Percentiles rank a stretch among this genome's conserved stretches.
These are phyloP conservation scores for Lablab purpureus DNA, from an alignment of 306 rosid species.

Conservation along the genomic window DNA sequence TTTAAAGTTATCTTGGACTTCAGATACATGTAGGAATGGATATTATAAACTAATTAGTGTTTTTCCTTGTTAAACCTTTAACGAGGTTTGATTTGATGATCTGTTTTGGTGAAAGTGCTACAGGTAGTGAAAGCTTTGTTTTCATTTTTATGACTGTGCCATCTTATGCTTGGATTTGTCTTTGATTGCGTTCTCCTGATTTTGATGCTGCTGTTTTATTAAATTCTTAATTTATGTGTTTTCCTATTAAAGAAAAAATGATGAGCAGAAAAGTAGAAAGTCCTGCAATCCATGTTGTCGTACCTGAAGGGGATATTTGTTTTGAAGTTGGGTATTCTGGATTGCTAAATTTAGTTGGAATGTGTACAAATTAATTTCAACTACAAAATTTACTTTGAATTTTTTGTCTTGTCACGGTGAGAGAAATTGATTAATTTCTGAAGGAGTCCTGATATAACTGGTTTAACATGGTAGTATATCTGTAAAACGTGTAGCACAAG, in stretches of 20 bases:
- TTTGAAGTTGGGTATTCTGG: not conserved
- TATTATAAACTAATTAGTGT: not conserved
- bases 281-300: slow-evolving; percentile 12
- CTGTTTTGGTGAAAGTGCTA: slow-evolving; percentile 17
- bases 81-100: slow-evolving; percentile 26
- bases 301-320: not conserved
- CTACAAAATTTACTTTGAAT: not conserved
- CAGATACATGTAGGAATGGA: slow-evolving; percentile 11
- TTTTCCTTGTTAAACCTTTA: slow-evolving; percentile 14
- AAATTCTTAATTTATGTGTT: not conserved
- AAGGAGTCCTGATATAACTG: not conserved
- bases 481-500: not conserved
- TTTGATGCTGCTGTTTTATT: slow-evolving; percentile 1
- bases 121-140: not conserved
- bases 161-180: slow-evolving; percentile 18
- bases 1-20: not conserved
- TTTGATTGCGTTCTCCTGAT: slow-evolving; percentile 23
- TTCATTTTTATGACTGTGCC: not conserved
- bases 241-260: not conserved
- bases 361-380: not conserved
- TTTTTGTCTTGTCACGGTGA: not conserved
- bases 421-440: not conserved
- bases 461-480: not conserved
- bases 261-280: slow-evolving; percentile 7
- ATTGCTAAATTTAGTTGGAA: not conserved